Conservation (phyloP, 768 basidiomycete genomes). For the Amanita muscaria region DNA sequence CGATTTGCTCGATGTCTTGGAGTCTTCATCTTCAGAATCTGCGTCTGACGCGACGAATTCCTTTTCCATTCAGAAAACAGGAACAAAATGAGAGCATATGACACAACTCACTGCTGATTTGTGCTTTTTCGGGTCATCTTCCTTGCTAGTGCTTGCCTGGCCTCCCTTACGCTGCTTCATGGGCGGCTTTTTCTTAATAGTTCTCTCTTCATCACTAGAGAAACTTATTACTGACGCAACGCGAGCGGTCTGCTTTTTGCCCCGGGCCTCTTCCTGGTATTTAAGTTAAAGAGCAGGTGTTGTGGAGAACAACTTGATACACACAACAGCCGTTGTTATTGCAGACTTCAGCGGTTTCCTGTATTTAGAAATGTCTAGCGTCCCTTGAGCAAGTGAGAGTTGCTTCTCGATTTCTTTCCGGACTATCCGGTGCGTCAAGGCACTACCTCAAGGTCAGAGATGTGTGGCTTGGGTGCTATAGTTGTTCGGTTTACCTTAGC, state of each 20-base stretch:
- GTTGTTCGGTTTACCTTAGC: conserved; percentile 20
- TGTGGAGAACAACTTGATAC: conserved; percentile 10
- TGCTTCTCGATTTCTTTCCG: conserved; percentile 40
- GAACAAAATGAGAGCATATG: neutral
- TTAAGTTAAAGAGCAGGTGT: no score
- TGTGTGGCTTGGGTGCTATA: neutral
- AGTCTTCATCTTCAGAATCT: neutral
- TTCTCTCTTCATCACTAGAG: no score
- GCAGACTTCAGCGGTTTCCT: conserved; percentile 38
- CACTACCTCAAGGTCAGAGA: conserved; percentile 18
- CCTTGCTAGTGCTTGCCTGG: conserved; percentile 11
- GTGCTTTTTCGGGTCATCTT: conserved; percentile 10
- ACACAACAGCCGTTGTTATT: conserved; percentile 29
- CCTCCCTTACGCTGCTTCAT: neutral
- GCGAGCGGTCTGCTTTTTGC: neutral
- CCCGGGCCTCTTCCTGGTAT: conserved; percentile 7
- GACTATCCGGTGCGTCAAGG: conserved; percentile 40
- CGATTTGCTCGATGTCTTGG: neutral
- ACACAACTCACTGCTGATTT: conserved; percentile 7
- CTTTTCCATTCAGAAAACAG: neutral
- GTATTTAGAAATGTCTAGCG: conserved; percentile 34
- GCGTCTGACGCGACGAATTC: conserved; percentile 3
- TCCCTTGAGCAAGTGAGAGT: conserved; percentile 34
- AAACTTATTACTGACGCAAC: no score
- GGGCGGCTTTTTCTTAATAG: neutral